phyloP scores from a whole-genome alignment of 257 asterid species.

The Solanum chmielewskii region DNA sequence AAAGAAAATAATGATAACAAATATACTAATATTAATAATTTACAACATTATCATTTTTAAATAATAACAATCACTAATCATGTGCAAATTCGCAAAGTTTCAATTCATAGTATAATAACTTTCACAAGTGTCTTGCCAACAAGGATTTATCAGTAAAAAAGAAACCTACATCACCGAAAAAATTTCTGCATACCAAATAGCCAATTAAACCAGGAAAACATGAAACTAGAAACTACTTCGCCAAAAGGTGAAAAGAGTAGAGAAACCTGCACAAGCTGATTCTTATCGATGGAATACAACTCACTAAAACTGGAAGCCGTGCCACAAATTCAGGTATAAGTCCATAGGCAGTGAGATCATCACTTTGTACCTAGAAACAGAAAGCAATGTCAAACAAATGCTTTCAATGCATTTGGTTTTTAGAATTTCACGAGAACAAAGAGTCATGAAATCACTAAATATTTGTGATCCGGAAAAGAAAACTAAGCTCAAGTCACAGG shows the following conservation, averaged over 20 bases:
- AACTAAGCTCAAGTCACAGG: not conserved
- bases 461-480: not conserved
- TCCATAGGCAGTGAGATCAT: too few species aligned
- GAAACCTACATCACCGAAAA: not conserved
- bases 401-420: not conserved
- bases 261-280: too few species aligned
- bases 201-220: too few species aligned
- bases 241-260: too few species aligned
- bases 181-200: not conserved
- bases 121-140: not conserved
- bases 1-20: too few species aligned
- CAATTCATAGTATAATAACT: too few species aligned
- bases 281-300: too few species aligned
- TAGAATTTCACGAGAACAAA: not conserved
- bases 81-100: too few species aligned
- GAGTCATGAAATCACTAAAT: not conserved
- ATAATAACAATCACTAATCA: too few species aligned
- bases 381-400: not conserved
- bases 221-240: too few species aligned
- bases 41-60: too few species aligned
- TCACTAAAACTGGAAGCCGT: not conserved
- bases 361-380: not conserved
- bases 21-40: too few species aligned
- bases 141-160: not conserved
- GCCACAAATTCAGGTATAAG: not conserved